These are phyloP conservation scores for Selenicereus undatus DNA, from an alignment of 148 eudicot genomes.

Conservation along the genomic window DNA sequence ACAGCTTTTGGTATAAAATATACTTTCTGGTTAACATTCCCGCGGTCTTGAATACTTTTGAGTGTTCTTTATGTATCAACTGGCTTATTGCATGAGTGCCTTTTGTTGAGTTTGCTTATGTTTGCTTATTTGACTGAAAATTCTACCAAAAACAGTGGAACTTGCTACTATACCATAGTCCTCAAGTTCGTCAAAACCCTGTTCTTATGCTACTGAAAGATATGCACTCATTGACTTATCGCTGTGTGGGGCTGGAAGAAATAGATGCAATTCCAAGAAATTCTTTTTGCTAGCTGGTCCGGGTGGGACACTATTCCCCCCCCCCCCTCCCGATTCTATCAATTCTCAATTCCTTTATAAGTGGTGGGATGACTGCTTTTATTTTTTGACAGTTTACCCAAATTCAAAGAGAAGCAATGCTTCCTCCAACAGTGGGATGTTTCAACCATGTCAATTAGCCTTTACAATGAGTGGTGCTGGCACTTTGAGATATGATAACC, in stretches of 20 bases:
- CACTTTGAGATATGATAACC: background rate
- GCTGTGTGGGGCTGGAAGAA: background rate
- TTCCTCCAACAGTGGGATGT: too few species aligned
- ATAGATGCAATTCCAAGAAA: too few species aligned
- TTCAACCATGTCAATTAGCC: background rate
- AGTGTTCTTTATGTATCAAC: background rate
- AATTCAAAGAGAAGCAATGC: background rate
- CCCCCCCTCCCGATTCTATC: too few species aligned
- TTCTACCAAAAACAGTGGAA: background rate
- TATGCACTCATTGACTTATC: background rate
- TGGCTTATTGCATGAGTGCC: background rate
- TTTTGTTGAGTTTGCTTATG: background rate
- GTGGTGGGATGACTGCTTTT: background rate
- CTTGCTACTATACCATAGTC: background rate
- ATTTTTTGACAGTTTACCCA: background rate
- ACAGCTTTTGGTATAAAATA: constrained; percentile 66
- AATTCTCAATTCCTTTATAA: too few species aligned
- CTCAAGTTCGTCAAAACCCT: background rate
- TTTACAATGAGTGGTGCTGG: background rate
- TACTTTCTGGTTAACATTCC: background rate
- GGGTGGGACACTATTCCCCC: background rate
- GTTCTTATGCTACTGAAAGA: background rate
- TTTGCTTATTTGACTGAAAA: background rate
- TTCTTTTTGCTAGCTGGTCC: background rate
- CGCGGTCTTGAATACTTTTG: background rate